Conservation (phyloP, 306 rosid species). For the Comarum palustre region DNA sequence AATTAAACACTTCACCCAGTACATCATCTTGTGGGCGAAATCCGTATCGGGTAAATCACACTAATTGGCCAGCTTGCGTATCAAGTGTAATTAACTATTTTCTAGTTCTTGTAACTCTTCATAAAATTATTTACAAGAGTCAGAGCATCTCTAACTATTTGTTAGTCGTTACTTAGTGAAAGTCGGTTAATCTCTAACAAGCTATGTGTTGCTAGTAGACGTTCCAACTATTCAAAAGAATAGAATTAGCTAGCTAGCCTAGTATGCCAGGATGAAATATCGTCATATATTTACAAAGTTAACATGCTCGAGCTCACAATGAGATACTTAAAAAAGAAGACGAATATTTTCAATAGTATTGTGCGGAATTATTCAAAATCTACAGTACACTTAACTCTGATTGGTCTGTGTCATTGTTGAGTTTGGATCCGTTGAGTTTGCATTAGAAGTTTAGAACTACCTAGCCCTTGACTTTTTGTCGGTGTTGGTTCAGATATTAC, state of each 20-base stretch:
- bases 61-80: too few species aligned
- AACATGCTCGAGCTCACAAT: background rate
- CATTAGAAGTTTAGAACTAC: background rate
- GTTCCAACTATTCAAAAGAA: background rate
- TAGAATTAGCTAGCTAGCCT: background rate
- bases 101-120: background rate
- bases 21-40: too few species aligned
- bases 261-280: background rate
- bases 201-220: too few species aligned
- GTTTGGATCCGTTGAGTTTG: background rate
- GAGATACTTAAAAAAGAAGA: background rate
- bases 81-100: too few species aligned
- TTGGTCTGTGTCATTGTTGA: background rate
- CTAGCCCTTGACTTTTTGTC: background rate
- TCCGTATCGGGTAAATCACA: too few species aligned
- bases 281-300: background rate
- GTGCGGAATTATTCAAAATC: background rate
- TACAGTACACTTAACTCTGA: background rate
- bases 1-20: too few species aligned
- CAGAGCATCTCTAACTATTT: background rate
- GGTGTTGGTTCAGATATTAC: constrained; percentile 4
- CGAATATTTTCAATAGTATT: background rate
- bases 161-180: background rate
- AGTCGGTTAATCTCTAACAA: background rate
- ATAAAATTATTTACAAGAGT: too few species aligned